Percentiles rank a stretch among this genome's conserved stretches.
phyloP scores from a whole-genome alignment of 805 yeast genomes.

The Brettanomyces bruxellensis region DNA sequence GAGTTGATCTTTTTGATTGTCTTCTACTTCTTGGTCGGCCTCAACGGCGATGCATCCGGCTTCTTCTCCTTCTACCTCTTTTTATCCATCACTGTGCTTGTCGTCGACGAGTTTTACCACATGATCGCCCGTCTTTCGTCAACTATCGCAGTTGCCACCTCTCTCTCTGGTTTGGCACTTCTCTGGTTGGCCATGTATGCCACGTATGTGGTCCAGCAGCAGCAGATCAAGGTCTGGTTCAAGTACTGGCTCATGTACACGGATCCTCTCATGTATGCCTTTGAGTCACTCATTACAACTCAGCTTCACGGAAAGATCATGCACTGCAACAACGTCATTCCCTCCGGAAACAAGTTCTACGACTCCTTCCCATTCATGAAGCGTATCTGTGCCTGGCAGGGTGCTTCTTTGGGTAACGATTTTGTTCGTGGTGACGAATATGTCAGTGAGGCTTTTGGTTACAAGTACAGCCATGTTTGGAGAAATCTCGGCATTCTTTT shows the following conservation, averaged over 20 bases:
- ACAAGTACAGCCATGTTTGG: slow-evolving; percentile 32
- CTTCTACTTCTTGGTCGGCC: slow-evolving; percentile 43
- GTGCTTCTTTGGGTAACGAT: slow-evolving; percentile 29
- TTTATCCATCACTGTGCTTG: slow-evolving; percentile 31
- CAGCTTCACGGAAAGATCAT: slow-evolving; percentile 54
- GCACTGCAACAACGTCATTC: slow-evolving; percentile 46
- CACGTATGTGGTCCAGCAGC: slow-evolving; percentile 47
- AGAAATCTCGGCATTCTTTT: slow-evolving; percentile 27
- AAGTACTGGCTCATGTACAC: slow-evolving; percentile 49
- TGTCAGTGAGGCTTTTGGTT: slow-evolving; percentile 34
- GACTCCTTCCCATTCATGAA: slow-evolving; percentile 24
- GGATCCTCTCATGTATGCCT: slow-evolving; percentile 48
- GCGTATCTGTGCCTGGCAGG: slow-evolving; percentile 40
- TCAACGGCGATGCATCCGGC: slow-evolving; percentile 40
- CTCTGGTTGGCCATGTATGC: slow-evolving; percentile 45
- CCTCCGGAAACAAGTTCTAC: slow-evolving; percentile 47
- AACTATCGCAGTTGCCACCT: slow-evolving; percentile 40
- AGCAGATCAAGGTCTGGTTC: slow-evolving; percentile 61
- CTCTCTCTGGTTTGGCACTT: slow-evolving; percentile 44
- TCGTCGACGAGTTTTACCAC: slow-evolving; percentile 41
- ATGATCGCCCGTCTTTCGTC: slow-evolving; percentile 38
- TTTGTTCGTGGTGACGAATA: slow-evolving; percentile 55
- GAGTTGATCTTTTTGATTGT: slow-evolving; percentile 37
- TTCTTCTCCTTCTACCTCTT: slow-evolving; percentile 45
- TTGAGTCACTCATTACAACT: slow-evolving; percentile 55